A percentile compares a stretch with the other conserved stretches of the same genome.
Conservation (phyloP, 2,329 filamentous ascomycete species). For the Botrytis aclada region DNA sequence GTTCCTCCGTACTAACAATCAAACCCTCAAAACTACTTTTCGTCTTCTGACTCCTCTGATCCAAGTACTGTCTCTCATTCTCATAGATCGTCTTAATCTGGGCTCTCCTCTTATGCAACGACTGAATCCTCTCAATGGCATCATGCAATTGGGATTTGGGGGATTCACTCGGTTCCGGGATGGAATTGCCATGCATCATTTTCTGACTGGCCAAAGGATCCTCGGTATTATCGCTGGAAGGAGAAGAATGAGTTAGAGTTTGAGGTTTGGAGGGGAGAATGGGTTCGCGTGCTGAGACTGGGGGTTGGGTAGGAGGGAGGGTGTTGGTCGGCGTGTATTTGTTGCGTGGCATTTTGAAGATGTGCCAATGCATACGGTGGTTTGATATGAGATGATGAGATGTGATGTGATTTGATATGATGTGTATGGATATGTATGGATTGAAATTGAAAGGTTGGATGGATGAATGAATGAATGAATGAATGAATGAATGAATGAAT, state of each 20-base stretch:
- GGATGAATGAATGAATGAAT: not conserved
- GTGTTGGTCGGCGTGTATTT: not conserved
- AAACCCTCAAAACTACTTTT: slow-evolving; percentile 19
- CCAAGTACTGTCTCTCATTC: slow-evolving; percentile 17
- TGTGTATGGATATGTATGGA: not conserved
- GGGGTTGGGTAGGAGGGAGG: not conserved
- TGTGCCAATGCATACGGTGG: slow-evolving; percentile 8
- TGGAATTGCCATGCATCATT: slow-evolving; percentile 11
- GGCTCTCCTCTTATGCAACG: slow-evolving; percentile 11
- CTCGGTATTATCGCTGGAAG: slow-evolving; percentile 8
- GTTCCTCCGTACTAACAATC: slow-evolving; percentile 20
- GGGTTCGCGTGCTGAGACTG: not conserved
- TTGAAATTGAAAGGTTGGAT: not conserved
- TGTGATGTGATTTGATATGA: not conserved
- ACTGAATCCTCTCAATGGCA: slow-evolving; percentile 18
- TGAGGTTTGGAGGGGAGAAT: slow-evolving; percentile 8
- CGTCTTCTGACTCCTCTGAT: slow-evolving; percentile 18
- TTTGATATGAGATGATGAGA: not conserved
- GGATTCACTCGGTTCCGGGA: slow-evolving; percentile 15
- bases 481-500: not conserved
- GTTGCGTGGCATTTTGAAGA: slow-evolving; percentile 17
- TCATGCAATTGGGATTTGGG: slow-evolving; percentile 18
- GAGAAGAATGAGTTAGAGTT: slow-evolving; percentile 5
- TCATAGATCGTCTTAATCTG: slow-evolving; percentile 19
- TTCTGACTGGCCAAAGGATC: slow-evolving; percentile 13